phyloP scores from a whole-genome alignment of 176 grass and related monocot genomes.

The Pontederia crassipes region DNA sequence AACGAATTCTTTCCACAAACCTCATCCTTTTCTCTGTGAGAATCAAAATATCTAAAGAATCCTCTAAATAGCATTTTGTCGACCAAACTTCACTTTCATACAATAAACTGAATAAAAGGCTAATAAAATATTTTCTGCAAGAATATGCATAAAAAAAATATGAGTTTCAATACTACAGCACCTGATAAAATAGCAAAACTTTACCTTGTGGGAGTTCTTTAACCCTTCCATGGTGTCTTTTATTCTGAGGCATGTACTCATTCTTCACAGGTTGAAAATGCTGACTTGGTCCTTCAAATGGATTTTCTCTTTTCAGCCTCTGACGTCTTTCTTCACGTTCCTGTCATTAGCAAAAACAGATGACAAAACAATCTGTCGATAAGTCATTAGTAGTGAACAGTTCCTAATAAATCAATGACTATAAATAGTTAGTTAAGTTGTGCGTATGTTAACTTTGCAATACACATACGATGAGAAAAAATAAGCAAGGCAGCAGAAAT shows the following conservation, averaged over 20 bases:
- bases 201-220: slow-evolving; percentile 86
- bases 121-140: too few species aligned
- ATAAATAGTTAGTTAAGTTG: too few species aligned
- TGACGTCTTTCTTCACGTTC: slow-evolving; percentile 81
- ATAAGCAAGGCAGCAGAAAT: not conserved
- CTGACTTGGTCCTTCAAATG: slow-evolving; percentile 44
- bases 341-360: slow-evolving; percentile 22
- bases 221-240: slow-evolving; percentile 37
- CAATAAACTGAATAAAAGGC: too few species aligned
- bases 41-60: too few species aligned
- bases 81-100: too few species aligned
- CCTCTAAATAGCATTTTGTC: too few species aligned
- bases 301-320: slow-evolving; percentile 53
- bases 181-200: not conserved
- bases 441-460: too few species aligned
- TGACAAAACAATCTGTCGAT: not conserved
- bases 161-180: not conserved
- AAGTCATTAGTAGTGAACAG: not conserved
- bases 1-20: too few species aligned
- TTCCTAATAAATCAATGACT: not conserved
- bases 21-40: too few species aligned
- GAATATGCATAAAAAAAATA: not conserved
- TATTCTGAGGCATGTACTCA: slow-evolving; percentile 49
- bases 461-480: too few species aligned
- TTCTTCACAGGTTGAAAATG: slow-evolving; percentile 44